Evolutionary conservation across 192 early-diverging fungal genomes (phyloP).

Genomic region (Backusella luteola): DNA sequence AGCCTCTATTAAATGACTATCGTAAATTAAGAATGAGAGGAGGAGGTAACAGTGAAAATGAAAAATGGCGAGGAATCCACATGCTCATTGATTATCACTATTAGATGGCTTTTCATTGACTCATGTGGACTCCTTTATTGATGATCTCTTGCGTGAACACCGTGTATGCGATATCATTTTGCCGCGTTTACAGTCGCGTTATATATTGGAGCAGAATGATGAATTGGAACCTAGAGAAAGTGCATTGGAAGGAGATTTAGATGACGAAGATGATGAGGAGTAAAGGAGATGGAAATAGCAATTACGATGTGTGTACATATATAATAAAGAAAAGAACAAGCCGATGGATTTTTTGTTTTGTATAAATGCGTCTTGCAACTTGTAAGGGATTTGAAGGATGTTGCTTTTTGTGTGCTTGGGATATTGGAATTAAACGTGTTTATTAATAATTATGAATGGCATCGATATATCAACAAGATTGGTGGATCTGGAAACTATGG

Average conservation of each 20-base stretch:
- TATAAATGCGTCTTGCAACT: no score
- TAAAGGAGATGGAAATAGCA: background rate
- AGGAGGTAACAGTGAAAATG: constrained; percentile 31
- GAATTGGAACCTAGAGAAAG: constrained; percentile 79
- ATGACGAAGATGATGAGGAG: background rate
- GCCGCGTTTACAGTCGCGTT: constrained; percentile 76
- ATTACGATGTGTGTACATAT: background rate
- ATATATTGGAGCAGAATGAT: constrained; percentile 81
- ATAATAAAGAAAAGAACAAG: background rate
- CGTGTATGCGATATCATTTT: constrained; percentile 89
- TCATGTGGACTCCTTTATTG: constrained; percentile 91
- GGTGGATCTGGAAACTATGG: no score
- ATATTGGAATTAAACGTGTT: no score
- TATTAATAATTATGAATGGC: no score
- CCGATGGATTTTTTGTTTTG: no score
- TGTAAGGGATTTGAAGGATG: no score
- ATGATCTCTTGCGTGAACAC: constrained; percentile 75
- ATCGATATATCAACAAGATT: no score
- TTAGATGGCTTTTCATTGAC: constrained; percentile 45
- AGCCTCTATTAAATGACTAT: constrained; percentile 83
- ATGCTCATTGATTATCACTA: background rate
- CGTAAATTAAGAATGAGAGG: constrained; percentile 73
- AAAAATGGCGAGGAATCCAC: background rate
- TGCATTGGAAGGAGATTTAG: constrained; percentile 66
- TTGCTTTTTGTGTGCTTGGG: no score